Base-by-base conservation (phyloP, 345 rosid genomes). In the Ceriops decandra region DNA sequence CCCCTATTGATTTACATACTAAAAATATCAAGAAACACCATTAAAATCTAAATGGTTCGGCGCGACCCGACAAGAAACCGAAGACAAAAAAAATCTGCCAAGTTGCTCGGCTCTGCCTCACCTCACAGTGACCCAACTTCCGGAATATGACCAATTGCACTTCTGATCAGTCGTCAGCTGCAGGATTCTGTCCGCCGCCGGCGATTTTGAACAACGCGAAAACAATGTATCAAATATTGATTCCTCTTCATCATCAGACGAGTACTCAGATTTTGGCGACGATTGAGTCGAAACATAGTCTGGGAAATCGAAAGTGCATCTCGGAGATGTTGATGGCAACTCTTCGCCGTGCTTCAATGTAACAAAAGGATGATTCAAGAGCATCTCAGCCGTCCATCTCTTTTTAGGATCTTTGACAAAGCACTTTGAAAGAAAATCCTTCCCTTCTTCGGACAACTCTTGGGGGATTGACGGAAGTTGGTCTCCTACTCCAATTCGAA, bases 341-440 rank as follows among this genome's bases (percentile, higher is more conserved):
- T 47, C 36, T 13, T 62, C 47, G 2, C 7, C 7, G 26, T 31
- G 35, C 54, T 67, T 66, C 33, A 67, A 66, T 61, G 71, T 28
- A 42, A 60, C 70, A 52, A 77, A 81, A 7, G 79, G 77, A 57
- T 81, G 84, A 30, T 68, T 33, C 57, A 81, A 19, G 2, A 81
- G 56, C 84, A 74, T 77, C 24, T 64, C 79, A 11, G 81, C 79
- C 5, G 81, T 77, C 84, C 84, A 77, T 72, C 84, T 68, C 47
- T 11, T 24, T 0, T 27, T 21, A 22, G 79, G 74, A 68, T 77
- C 74, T 42, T 65, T 77, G 10, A 71, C 52, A n/a, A 81, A 81
- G 36, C 79, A 71, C 72, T 74, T 81, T 0, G 66, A 33, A 13
- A 81, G 30, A 59, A 81, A 81, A 81, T 81, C 81, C 57, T 68